Evolutionary conservation across 2,329 filamentous ascomycete species (phyloP), one percentile per base, ranked within the genome.

Genomic region (Penicillium sp.): DNA sequence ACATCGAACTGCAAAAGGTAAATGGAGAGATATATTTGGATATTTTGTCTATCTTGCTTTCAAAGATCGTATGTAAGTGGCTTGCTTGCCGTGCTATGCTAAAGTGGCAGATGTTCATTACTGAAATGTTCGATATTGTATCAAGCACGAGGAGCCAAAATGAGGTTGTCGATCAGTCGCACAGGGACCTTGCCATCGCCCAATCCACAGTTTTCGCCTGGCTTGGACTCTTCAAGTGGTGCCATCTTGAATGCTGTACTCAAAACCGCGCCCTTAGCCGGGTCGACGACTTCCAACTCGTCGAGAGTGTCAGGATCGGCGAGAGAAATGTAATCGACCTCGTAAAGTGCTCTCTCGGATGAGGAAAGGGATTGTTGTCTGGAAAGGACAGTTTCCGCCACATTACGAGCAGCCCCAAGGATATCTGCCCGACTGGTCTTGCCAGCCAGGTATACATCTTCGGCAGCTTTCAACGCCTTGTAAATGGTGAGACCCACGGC

Each of bases 211-310:
- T 92, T 86, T 72, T 97, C 92, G 0, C 83, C 89, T 6, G 84
- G 77, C 47, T 79, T 81, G 1, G 87, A 81, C 50, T 84, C 81
- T 69, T 95, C 89, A 2, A 96, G 78, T 0, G 92, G 89, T 44
- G 90, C 72, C 88, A 99, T 96, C 76, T 90, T 94, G 56, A 99
- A 79, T 0, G 94, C 94, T 4, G 90, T 92, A 70, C 93, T 97
- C 55, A 99, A 74, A 35, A 99, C 88, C 0, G 88, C 92, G 2
- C 93, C 93, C 61, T 79, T 85, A 0, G 76, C 74, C 0, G 82
- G 79, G 67, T 96, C 89, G 2, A 97, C 82, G 13, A 76, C 71
- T 0, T 88, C 81, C 2, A 96, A 67, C 75, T 97, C 93, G 58
- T 89, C 83, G 77, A 99, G 84, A 0, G 87, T 89, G 9, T 90